A percentile compares a stretch with the other conserved stretches of the same genome.
Evolutionary conservation across 2,329 filamentous ascomycete genomes (phyloP).

Genomic region (Juglanconis sp.): DNA sequence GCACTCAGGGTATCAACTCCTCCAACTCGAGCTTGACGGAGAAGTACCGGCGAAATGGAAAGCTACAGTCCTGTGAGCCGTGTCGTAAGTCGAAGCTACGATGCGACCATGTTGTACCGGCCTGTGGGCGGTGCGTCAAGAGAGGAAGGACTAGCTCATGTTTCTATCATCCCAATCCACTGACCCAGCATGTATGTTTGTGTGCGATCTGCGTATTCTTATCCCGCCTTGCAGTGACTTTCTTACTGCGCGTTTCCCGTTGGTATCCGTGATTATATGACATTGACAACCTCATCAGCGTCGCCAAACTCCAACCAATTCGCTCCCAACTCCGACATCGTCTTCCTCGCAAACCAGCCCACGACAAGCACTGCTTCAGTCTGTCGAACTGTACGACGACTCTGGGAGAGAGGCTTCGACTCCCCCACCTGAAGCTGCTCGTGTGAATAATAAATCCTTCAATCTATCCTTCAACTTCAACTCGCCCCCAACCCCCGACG

Average conservation of each 20-base stretch:
- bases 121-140: conserved; percentile 31
- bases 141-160: conserved; percentile 28
- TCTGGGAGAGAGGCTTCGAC: neutral
- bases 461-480: neutral
- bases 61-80: conserved; percentile 33
- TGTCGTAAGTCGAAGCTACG: conserved; percentile 33
- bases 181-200: conserved; percentile 25
- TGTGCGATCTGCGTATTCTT: neutral
- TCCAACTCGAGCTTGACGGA: conserved; percentile 24
- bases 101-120: conserved; percentile 34
- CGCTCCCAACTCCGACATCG: conserved; percentile 22
- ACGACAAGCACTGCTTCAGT: conserved; percentile 13
- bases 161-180: conserved; percentile 32
- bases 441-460: neutral
- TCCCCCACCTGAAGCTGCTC: neutral
- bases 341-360: conserved; percentile 21
- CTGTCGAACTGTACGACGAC: conserved; percentile 22
- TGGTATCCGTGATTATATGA: neutral
- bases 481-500: conserved; percentile 2
- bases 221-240: neutral
- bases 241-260: neutral
- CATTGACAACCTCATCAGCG: conserved; percentile 17
- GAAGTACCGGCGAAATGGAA: conserved; percentile 33
- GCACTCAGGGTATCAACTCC: conserved; percentile 5
- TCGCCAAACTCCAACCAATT: conserved; percentile 16